Evolutionary conservation across 495 filamentous ascomycete genomes (phyloP).

Genomic region (Cudoniella acicularis): DNA sequence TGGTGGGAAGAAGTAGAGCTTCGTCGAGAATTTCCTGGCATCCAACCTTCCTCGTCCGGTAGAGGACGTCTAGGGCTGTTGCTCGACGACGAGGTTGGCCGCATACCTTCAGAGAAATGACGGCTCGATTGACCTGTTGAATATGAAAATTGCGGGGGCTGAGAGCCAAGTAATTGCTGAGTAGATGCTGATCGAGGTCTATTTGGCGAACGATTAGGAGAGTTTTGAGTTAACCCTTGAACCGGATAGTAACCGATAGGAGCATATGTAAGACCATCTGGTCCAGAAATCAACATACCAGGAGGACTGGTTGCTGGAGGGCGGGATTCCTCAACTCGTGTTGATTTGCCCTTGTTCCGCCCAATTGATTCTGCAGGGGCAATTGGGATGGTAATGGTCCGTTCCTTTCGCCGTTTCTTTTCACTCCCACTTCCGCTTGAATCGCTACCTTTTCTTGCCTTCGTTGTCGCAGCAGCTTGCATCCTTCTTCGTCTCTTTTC

Average conservation of each 20-base stretch:
- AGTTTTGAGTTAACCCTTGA: conserved; percentile 25
- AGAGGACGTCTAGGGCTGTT: conserved; percentile 21
- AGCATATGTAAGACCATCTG: conserved; percentile 24
- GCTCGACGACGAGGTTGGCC: conserved; percentile 26
- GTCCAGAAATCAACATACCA: conserved; percentile 27
- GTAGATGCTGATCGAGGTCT: conserved; percentile 26
- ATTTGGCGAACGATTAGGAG: conserved; percentile 30
- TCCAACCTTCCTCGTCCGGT: conserved; percentile 26
- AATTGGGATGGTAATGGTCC: conserved; percentile 21
- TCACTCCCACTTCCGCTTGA: conserved; percentile 24
- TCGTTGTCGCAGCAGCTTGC: conserved; percentile 39
- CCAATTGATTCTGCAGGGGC: conserved; percentile 18
- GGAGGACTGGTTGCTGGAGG: conserved; percentile 13
- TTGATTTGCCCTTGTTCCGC: conserved; percentile 23
- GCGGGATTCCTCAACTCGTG: conserved; percentile 13
- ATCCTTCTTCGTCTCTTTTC: conserved; percentile 59
- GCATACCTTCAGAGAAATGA: conserved; percentile 20
- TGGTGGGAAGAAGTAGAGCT: conserved; percentile 18
- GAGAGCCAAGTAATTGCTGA: conserved; percentile 10
- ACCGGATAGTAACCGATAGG: conserved; percentile 21
- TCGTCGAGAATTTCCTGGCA: conserved; percentile 20
- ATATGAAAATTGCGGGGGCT: conserved; percentile 10
- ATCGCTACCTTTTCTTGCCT: conserved; percentile 17
- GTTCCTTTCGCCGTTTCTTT: conserved; percentile 17
- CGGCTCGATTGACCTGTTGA: conserved; percentile 8